A percentile compares a stretch with the other conserved stretches of the same genome.
phyloP scores from a whole-genome alignment of 139 green algal species.

The Chloropicon primus region DNA sequence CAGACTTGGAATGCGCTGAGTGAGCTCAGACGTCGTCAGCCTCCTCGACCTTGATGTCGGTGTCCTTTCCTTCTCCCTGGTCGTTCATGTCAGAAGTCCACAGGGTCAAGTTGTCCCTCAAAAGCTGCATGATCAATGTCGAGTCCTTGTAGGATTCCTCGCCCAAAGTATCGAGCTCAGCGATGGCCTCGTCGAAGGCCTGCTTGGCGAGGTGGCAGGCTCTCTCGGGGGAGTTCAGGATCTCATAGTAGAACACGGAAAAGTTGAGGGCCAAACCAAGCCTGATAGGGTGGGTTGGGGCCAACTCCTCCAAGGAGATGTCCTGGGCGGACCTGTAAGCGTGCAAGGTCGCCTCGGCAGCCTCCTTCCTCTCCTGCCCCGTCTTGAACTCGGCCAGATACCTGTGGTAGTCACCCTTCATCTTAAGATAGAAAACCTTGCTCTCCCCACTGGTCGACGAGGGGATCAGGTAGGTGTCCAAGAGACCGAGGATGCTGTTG shows the following conservation, averaged over 20 bases:
- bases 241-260: constrained; percentile 99
- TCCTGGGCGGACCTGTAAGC: constrained; percentile 97
- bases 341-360: constrained; percentile 84
- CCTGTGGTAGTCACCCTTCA: constrained; percentile 94
- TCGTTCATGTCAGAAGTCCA: constrained; percentile 97
- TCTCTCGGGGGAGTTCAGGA: constrained; percentile 94
- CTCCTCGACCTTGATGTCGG: constrained; percentile 5
- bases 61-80: constrained; percentile 2
- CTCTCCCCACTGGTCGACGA: constrained; percentile 80
- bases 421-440: constrained; percentile 98
- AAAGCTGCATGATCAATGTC: constrained; percentile 98
- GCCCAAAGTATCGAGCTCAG: constrained; percentile 89
- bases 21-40: neutral
- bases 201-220: constrained; percentile 94
- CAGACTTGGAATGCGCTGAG: no score
- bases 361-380: constrained; percentile 73
- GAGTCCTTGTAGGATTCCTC: constrained; percentile 99
- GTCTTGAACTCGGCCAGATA: constrained; percentile 98
- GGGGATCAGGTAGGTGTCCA: constrained; percentile 92
- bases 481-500: constrained; percentile 56
- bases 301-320: constrained; percentile 85
- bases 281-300: constrained; percentile 92
- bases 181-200: constrained; percentile 97
- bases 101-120: constrained; percentile 96
- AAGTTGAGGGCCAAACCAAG: constrained; percentile 98